Base-by-base conservation (phyloP, 2,329 filamentous ascomycete genomes). In the Xylaria sp. region DNA sequence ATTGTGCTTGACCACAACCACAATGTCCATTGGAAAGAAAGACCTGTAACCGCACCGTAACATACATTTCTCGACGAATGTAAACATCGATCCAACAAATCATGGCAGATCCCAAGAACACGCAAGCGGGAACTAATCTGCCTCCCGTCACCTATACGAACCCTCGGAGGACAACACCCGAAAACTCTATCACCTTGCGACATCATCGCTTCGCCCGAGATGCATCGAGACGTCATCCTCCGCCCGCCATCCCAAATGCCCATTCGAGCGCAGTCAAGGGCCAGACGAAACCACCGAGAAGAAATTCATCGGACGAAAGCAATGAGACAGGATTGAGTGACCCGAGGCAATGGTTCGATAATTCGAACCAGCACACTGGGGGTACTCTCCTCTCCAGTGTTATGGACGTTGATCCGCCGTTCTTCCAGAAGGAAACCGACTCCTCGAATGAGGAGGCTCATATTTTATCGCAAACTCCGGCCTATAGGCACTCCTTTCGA, bases 331-430 rank as follows among this genome's bases (percentile, higher is more conserved):
- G 79, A 3, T 76, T 80, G 4, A 87, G 84, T 70, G 85, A 88
- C 60, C 81, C 85, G 0, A 84, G 81, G 41, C 82, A 78, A 41
- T 89, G 86, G 86, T 88, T 88, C 63, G 82, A 88, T 41, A 79
- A 78, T 12, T 85, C 83, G 4, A 88, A 88, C 50, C 76, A 82
- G 52, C 85, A 88, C 48, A 81, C 83, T 0, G 81, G 78, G 0
- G 80, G 79, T 12, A 79, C 78, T 0, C 82, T 82, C 55, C 80
- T 84, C 34, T 77, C 79, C 28, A 78, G 74, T 23, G 72, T 77
- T 3, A 87, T 87, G 83, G 85, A 88, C 71, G 81, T 86, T 18
- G 85, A 87, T 50, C 84, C 86, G 3, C 86, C 86, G 0, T 88
- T 87, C 61, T 88, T 82, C 56, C 86, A 87, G 68, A 85, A 83